Evolutionary conservation across 2,329 filamentous ascomycete genomes (phyloP), one percentile per base, ranked within the genome.

Genomic region (Monosporascus sp.): DNA sequence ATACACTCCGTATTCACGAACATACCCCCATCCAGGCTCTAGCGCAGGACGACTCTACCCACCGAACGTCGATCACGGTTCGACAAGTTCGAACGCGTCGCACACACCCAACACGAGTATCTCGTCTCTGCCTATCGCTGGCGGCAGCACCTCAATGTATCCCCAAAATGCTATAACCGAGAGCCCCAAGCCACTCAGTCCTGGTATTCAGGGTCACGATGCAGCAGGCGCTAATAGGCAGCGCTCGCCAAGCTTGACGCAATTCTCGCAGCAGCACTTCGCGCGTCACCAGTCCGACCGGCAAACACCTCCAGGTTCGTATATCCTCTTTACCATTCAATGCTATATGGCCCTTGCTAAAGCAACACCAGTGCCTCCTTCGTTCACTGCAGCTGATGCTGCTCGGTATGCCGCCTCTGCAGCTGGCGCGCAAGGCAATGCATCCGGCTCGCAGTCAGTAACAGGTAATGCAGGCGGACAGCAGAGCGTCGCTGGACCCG

Each of bases 101-200:
- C 78, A 80, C 55, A 76, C 78, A 15, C 68, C 76, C 3, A 78
- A 74, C 52, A 74, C 77, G 11, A 80, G 75, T 62, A 71, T 79
- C 37, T 76, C 78, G 3, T 78, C 77, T 15, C 61, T 77, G 50
- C 74, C 78, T 7, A 66, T 78, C 28, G 72, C 72, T 50, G 71
- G 73, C 43, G 73, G 73, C 46, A 77, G 74, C 54, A 74, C 75
- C 47, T 80, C 79, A 18, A 80, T 91, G 59, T 95, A 90, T 66
- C 80, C 84, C 8, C 85, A 91, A 58, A 80, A 82, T 51, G 80
- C 75, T 54, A 88, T 96, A 75, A 94, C 88, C 3, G 91, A 96
- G 70, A 95, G 89, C 60, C 91, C 91, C 0, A 95, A 92, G 66
- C 87, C 91, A 4, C 76, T 96, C 41, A 91, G 86, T 55, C 87